Base-by-base conservation (phyloP, 352 stramenopile species). In the Pythium insidiosum region DNA sequence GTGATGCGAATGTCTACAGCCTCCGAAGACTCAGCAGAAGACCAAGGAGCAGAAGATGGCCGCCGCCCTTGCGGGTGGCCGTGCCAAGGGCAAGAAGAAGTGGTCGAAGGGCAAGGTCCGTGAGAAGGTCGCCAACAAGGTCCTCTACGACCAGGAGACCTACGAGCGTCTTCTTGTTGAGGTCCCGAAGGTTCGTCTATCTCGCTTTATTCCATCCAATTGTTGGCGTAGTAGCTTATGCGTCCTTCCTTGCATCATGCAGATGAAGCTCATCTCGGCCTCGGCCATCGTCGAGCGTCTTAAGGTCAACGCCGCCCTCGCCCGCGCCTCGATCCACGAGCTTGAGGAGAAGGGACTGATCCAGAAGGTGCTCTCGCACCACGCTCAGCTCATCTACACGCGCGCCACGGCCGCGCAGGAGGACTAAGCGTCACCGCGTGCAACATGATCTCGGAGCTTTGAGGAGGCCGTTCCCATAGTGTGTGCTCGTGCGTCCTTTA, bases 21-120 rank as follows among this genome's bases (percentile, higher is more conserved):
- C 95, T 58, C 95, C 96, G 56, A 99, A 99, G 81, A 97, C 97
- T 65, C 96, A 99, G 85, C 96, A 99, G 75, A 99, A 99, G 90
- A 98, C 96, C 57, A 99, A 99, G 90, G 97, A 99, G 74, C 95
- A 98, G 65, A 99, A 99, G 95, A 98, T 99, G 91, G 95, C 96
- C 63, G 96, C 97, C 67, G 97, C 96, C 88, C 97, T 99, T 90
- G 96, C 96, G 47, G 85, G 85, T 87, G 95, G 96, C 71, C 84
- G 84, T 63, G 95, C 94, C 78, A 99, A 99, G 87, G 94, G 94
- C 75, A 99, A 99, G 91, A 99, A 99, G 82, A 99, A 99, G 87
- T 99, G 97, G 97, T 98, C 95, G 61, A 99, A 99, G 94, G 95
- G 95, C 71, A 99, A 99, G 88, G 84, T 97, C 63, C 93, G 96